phyloP scores from a whole-genome alignment of 192 early-diverging fungal genomes.

The Coemansia sp. region DNA sequence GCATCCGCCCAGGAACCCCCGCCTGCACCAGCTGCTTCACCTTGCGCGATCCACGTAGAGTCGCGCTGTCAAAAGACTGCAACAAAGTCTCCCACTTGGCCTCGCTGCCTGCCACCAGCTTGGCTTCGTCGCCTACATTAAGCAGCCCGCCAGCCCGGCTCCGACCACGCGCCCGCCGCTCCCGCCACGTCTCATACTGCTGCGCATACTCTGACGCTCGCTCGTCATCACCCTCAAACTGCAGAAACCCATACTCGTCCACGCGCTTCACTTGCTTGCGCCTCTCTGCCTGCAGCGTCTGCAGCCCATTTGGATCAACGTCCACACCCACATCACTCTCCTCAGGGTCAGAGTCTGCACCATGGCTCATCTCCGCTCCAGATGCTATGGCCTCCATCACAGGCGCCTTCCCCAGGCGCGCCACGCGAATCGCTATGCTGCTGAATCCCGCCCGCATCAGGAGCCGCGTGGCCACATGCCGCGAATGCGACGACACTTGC shows the following conservation, averaged over 20 bases:
- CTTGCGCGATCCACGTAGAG: slow-evolving; percentile 45
- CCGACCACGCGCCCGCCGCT: slow-evolving; percentile 5
- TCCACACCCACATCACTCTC: slow-evolving; percentile 14
- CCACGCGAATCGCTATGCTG: slow-evolving; percentile 49
- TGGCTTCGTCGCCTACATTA: background rate
- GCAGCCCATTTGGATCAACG: slow-evolving; percentile 39
- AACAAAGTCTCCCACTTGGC: slow-evolving; percentile 39
- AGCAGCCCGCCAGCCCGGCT: background rate
- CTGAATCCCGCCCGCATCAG: slow-evolving; percentile 50
- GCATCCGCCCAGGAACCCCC: slow-evolving; percentile 27
- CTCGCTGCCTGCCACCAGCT: slow-evolving; percentile 18
- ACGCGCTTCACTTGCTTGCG: slow-evolving; percentile 45
- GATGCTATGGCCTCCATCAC: background rate
- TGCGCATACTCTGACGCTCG: slow-evolving; percentile 21
- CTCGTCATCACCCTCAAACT: slow-evolving; percentile 34
- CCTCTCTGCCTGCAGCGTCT: slow-evolving; percentile 27
- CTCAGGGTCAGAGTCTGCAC: background rate
- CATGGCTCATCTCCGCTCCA: background rate
- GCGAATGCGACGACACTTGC: slow-evolving; percentile 27
- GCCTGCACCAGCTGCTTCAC: slow-evolving; percentile 51
- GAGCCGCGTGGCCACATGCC: slow-evolving; percentile 41
- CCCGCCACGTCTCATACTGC: slow-evolving; percentile 33
- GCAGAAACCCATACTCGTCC: slow-evolving; percentile 44
- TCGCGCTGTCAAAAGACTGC: slow-evolving; percentile 27
- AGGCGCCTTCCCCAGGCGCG: slow-evolving; percentile 9